phyloP scores from a whole-genome alignment of 2,329 filamentous ascomycete species.

The Onygenales sp. region DNA sequence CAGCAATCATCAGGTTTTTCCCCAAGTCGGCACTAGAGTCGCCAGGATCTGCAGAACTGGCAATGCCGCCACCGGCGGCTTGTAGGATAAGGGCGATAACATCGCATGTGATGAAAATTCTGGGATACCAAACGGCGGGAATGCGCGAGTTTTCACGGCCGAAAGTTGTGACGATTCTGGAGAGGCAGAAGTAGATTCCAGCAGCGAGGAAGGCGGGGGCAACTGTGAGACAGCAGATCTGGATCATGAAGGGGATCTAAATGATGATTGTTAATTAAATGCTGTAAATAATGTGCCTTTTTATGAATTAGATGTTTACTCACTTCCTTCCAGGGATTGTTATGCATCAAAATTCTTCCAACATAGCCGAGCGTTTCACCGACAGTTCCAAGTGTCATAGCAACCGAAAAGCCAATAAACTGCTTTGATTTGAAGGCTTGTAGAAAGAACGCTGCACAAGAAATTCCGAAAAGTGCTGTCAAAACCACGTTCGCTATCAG shows the following conservation, averaged over 20 bases:
- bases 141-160: constrained; percentile 25
- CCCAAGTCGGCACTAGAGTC: constrained; percentile 32
- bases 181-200: constrained; percentile 53
- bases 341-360: constrained; percentile 46
- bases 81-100: constrained; percentile 53
- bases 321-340: constrained; percentile 34
- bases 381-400: constrained; percentile 44
- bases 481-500: constrained; percentile 8
- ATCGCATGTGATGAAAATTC: constrained; percentile 54
- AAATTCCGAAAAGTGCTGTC: constrained; percentile 7
- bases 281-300: no score
- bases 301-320: neutral
- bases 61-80: constrained; percentile 49
- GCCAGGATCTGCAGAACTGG: constrained; percentile 33
- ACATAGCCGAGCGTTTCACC: constrained; percentile 52
- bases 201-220: constrained; percentile 57
- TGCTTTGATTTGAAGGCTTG: constrained; percentile 6
- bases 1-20: constrained; percentile 57
- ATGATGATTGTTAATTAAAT: neutral
- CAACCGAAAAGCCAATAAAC: constrained; percentile 20
- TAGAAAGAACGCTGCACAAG: constrained; percentile 3
- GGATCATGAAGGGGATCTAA: constrained; percentile 21
- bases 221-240: constrained; percentile 48
- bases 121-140: constrained; percentile 22
- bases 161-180: constrained; percentile 28